A percentile compares a stretch with the other conserved stretches of the same genome.
Conservation (phyloP, 139 green algal genomes). For the Chlamydomonas schloesseri region DNA sequence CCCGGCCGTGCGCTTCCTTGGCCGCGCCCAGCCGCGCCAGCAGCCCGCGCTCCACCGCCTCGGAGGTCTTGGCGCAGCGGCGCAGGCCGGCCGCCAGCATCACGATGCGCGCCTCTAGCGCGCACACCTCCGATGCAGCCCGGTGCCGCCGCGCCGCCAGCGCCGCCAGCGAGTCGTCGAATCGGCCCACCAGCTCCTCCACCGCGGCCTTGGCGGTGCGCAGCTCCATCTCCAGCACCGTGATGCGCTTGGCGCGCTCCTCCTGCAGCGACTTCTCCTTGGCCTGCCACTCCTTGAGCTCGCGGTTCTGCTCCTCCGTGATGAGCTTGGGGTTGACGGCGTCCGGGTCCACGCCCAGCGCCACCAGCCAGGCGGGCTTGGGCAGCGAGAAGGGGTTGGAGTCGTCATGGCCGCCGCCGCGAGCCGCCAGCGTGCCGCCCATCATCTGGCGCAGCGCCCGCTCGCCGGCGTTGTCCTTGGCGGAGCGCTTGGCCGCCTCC, state of each 20-base stretch:
- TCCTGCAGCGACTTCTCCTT: slow-evolving; percentile 53
- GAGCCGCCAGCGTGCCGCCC: slow-evolving; percentile 57
- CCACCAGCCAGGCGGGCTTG: slow-evolving; percentile 60
- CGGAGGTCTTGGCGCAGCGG: not conserved
- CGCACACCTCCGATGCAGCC: slow-evolving; percentile 25
- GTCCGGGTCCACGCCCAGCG: slow-evolving; percentile 16
- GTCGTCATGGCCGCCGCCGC: slow-evolving; percentile 26
- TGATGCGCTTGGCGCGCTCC: slow-evolving; percentile 52
- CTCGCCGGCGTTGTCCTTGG: slow-evolving; percentile 38
- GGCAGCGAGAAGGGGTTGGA: slow-evolving; percentile 42
- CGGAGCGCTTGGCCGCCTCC: slow-evolving; percentile 17
- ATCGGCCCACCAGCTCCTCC: slow-evolving; percentile 44
- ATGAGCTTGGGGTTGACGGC: slow-evolving; percentile 55
- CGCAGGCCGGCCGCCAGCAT: slow-evolving; percentile 29
- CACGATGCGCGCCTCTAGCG: slow-evolving; percentile 38
- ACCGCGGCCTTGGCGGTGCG: slow-evolving; percentile 31
- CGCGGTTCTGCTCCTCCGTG: slow-evolving; percentile 44
- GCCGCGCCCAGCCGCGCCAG: slow-evolving; percentile 6
- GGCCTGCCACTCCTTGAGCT: slow-evolving; percentile 47
- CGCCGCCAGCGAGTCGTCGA: slow-evolving; percentile 46
- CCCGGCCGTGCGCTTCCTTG: slow-evolving; percentile 36
- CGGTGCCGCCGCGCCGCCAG: slow-evolving; percentile 23
- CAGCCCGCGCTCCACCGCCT: slow-evolving; percentile 14
- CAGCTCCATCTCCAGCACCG: slow-evolving; percentile 59
- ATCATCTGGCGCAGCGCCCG: slow-evolving; percentile 64